phyloP scores from a whole-genome alignment of 108 stramenopile genomes.

The Mayamaea pseudoterrestris region DNA sequence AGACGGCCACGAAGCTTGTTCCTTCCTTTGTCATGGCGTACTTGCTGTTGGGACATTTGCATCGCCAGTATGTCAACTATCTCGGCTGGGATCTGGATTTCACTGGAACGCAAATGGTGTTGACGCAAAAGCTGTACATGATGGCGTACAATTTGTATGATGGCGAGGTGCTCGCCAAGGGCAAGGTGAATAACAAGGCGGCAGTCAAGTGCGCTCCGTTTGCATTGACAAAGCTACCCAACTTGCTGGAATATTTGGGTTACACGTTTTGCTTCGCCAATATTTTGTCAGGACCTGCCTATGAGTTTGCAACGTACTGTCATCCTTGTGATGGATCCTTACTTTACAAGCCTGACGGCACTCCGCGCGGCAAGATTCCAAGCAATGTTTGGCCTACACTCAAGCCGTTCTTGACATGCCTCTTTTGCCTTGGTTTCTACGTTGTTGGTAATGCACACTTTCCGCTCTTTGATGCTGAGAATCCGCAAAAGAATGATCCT shows the following conservation, averaged over 20 bases:
- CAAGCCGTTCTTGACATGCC: constrained; percentile 50
- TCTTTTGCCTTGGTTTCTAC: constrained; percentile 57
- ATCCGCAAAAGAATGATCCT: constrained; percentile 69
- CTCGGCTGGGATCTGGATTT: constrained; percentile 96
- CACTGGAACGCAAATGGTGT: constrained; percentile 90
- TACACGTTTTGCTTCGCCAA: constrained; percentile 93
- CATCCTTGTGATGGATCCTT: constrained; percentile 61
- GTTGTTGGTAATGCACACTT: constrained; percentile 57
- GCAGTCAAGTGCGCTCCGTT: constrained; percentile 72
- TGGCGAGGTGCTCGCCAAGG: constrained; percentile 59
- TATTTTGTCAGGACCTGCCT: constrained; percentile 86
- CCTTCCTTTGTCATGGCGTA: constrained; percentile 84
- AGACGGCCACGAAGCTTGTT: constrained; percentile 54
- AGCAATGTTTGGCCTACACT: constrained; percentile 67
- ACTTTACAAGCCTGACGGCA: constrained; percentile 59
- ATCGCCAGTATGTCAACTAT: constrained; percentile 92
- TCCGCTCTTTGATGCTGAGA: constrained; percentile 64
- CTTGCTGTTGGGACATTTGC: constrained; percentile 83
- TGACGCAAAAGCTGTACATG: constrained; percentile 94
- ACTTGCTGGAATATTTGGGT: constrained; percentile 85
- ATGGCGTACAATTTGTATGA: constrained; percentile 95
- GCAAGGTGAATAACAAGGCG: constrained; percentile 51
- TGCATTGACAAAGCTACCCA: constrained; percentile 69
- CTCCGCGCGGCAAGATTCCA: constrained; percentile 63
- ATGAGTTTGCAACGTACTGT: constrained; percentile 68